Evolutionary conservation across 306 rosid species (phyloP), one percentile per base, ranked within the genome.

Genomic region (Rubus idaeus): DNA sequence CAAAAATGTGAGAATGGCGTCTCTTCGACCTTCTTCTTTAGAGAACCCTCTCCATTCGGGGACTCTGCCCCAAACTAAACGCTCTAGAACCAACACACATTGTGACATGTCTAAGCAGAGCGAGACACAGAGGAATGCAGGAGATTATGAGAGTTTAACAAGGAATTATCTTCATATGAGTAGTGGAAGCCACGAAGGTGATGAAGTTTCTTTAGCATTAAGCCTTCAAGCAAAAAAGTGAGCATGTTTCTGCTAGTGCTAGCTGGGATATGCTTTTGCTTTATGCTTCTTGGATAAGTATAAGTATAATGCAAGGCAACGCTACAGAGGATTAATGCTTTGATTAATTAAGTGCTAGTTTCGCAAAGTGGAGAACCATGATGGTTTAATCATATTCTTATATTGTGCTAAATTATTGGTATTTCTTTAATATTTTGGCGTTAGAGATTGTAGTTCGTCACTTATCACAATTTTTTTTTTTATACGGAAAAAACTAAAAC

Each of bases 131-230:
- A 40, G 56, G 18, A 30, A 17, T 42, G 45, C 39, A 30, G 62
- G n/a, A 53, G 74, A 6, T 17, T 26, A 73, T 45, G 78, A n/a
- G 11, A 7, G 63, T 41, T 16, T 18, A 5, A 5, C 74, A 6
- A 40, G 70, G 40, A 57, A 58, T 58, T 47, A 12, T 55, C 66
- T 73, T 41, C 73, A 5, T 11, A 21, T 46, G 39, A 23, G 37
- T 44, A 45, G 52, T 46, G 67, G 45, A 58, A 58, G 13, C 23
- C 41, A 73, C 44, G 77, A 73, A 57, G 56, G 37, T 73, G 77
- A 73, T 73, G 77, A 73, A 73, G 56, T 73, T 17, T 74, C 70
- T 49, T 46, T 74, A 3, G 78, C 58, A 2, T 61, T 61, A 30
- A 74, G 60, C 14, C 70, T 74, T 10, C 47, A 74, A 18, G 70